Base-by-base conservation (phyloP, 257 asterid species). In the Thymus quinquecostatus region DNA sequence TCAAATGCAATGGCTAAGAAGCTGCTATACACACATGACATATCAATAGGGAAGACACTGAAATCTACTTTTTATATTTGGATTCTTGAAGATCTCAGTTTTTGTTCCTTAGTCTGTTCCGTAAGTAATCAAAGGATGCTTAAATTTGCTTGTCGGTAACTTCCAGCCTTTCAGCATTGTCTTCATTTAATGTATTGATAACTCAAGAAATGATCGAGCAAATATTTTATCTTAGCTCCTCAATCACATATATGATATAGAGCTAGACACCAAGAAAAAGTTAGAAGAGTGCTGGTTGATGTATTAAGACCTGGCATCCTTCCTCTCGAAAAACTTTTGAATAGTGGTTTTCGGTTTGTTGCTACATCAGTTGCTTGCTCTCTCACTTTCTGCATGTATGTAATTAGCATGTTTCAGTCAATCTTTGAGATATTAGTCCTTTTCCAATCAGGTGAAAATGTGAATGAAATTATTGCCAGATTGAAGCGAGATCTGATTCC, bases 401-500 rank as follows among this genome's bases (percentile, higher is more conserved):
- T 49, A 61, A 12, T 58, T 10, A 10, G 34, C 10, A 2, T 63
- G 55, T 6, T 13, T 66, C 13, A 29, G 61, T 80, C 38, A 8
- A 68, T 51, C 30, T 60, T 61, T 34, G 14, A 43, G 40, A 59
- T 76, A 29, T 54, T 47, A 6, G 56, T 65, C 40, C 12, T 36
- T 33, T 68, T 40, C 64, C 66, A 66, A 49, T 21, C 80, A 92
- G 98, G 97, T 64, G 96, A 87, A 60, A 83, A 32, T 63, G 82
- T 80, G 3, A 70, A 51, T 21, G 96, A 93, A 81, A 86, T 91
- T 60, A 79, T 71, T 71, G 96, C 89, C 68, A 80, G 97, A 76
- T 83, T 89, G 87, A 86, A 80, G 74, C 83, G 96, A n/a, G 97
- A 93, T 70, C 77, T 91, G 78, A 75, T 93, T 71, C 97, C 98